These are phyloP conservation scores for Ramichloridium luteum DNA, from an alignment of 2,329 filamentous ascomycete genomes.

Conservation along the genomic window DNA sequence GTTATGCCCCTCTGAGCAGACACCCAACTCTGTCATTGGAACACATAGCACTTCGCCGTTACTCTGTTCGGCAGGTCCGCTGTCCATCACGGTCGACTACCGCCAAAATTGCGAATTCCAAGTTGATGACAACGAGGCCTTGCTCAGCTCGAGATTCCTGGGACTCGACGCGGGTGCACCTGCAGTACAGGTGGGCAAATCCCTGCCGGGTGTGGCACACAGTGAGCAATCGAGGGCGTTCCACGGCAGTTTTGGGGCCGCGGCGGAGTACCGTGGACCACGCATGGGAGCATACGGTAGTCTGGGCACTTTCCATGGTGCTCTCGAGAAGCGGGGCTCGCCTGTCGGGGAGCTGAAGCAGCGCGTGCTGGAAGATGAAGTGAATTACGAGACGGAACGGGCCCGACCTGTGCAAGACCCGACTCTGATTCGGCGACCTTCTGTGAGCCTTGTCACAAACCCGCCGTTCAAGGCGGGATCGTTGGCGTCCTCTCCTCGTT, in stretches of 20 bases:
- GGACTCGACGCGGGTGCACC: conserved; percentile 57
- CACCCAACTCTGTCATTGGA: conserved; percentile 44
- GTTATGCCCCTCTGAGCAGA: conserved; percentile 49
- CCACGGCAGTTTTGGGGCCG: conserved; percentile 14
- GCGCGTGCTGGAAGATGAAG: conserved; percentile 14
- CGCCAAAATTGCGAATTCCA: conserved; percentile 82
- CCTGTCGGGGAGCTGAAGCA: conserved; percentile 20
- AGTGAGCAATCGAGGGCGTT: conserved; percentile 31
- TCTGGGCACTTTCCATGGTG: conserved; percentile 22
- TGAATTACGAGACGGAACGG: conserved; percentile 5
- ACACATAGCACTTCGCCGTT: conserved; percentile 72
- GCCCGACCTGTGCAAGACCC: conserved; percentile 1
- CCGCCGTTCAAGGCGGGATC: conserved; percentile 95
- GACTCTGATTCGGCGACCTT: conserved; percentile 8
- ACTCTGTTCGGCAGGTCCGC: conserved; percentile 73
- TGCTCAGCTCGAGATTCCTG: conserved; percentile 88
- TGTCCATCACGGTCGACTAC: conserved; percentile 72
- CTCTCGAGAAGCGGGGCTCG: conserved; percentile 18
- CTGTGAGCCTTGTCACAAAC: conserved; percentile 70
- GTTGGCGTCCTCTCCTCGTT: conserved; percentile 41
- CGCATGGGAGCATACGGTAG: conserved; percentile 23
- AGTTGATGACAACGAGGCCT: conserved; percentile 78
- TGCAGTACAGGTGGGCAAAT: conserved; percentile 14
- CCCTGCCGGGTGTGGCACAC: conserved; percentile 28
- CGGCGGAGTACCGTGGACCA: conserved; percentile 8